These are phyloP conservation scores for Xylariomycetidae sp. DNA, from an alignment of 2,329 filamentous ascomycete species.

Conservation along the genomic window DNA sequence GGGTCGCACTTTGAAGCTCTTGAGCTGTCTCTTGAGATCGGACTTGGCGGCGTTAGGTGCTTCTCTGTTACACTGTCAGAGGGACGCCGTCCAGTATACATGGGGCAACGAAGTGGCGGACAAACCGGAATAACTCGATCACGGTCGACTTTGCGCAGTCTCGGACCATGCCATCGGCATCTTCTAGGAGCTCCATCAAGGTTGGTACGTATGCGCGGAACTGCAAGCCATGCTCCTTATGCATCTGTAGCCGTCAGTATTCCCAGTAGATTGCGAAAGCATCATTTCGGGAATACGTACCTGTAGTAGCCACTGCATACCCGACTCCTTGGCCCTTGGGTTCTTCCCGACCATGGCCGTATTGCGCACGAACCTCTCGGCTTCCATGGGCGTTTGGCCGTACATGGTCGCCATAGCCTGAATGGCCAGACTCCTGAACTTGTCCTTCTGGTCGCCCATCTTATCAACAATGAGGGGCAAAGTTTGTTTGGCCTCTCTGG, in stretches of 20 bases:
- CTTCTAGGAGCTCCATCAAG: slow-evolving; percentile 82
- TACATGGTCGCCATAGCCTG: slow-evolving; percentile 77
- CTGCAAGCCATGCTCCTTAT: slow-evolving; percentile 70
- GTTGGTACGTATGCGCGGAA: slow-evolving; percentile 80
- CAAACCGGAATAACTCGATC: slow-evolving; percentile 76
- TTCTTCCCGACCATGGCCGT: slow-evolving; percentile 76
- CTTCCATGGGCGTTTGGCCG: slow-evolving; percentile 62
- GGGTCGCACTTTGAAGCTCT: slow-evolving; percentile 78
- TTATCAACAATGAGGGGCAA: slow-evolving; percentile 76
- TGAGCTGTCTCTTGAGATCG: slow-evolving; percentile 82
- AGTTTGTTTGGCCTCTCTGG: slow-evolving; percentile 66
- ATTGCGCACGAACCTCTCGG: slow-evolving; percentile 76
- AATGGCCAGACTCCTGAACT: slow-evolving; percentile 68
- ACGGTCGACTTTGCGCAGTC: slow-evolving; percentile 79
- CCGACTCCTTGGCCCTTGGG: slow-evolving; percentile 75
- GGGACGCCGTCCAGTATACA: background rate
- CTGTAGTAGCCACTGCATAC: slow-evolving; percentile 80
- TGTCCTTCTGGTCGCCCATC: slow-evolving; percentile 84
- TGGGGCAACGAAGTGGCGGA: background rate
- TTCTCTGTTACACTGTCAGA: slow-evolving; percentile 42
- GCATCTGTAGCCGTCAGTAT: slow-evolving; percentile 53
- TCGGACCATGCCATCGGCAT: slow-evolving; percentile 82
- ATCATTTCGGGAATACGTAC: slow-evolving; percentile 43
- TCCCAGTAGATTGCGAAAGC: background rate
- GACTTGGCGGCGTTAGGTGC: slow-evolving; percentile 81